Evolutionary conservation across 768 basidiomycete genomes (phyloP), one percentile per base, ranked within the genome.

Genomic region (Ephemerocybe angulata): DNA sequence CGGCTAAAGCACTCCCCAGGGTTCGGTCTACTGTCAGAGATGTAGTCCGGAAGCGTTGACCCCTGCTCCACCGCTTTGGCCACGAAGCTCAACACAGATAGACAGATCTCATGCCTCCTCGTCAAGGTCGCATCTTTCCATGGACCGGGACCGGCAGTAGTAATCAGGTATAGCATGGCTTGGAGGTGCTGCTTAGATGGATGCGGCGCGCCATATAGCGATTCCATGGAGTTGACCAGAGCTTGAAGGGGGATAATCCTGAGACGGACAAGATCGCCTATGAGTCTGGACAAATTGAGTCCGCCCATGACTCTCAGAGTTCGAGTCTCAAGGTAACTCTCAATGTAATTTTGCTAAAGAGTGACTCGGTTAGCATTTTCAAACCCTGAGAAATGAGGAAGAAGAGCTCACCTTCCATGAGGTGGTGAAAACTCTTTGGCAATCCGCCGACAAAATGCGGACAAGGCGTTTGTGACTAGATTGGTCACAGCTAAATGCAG

Each of bases 111-210:
- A n/a, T 35, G 35, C 19, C 38, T 41, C 11, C 19, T 21, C 46
- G 8, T 5, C 25, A 4, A 12, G 22, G 15, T 19, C 7, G n/a
- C n/a, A n/a, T n/a, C n/a, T n/a, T 52, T 15, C 44, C 53, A 54
- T 12, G 31, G 25, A n/a, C 19, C 17, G 35, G 15, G 25, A 10
- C 35, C 53, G 19, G 33, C 19, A 37, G 27, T 31, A 22, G 40
- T 38, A n/a, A 54, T 25, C 7, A 54, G 46, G 27, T 54, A 30
- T 2, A 31, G 30, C 22, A 54, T 31, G 37, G 53, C 53, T 25
- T 29, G 25, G n/a, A 52, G 40, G 40, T 52, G 51, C 27, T 52
- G 51, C 24, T n/a, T n/a, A n/a, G n/a, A n/a, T n/a, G n/a, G n/a
- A n/a, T n/a, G n/a, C n/a, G n/a, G n/a, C n/a, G n/a, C n/a, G n/a